A percentile compares a stretch with the other conserved stretches of the same genome.
These are phyloP conservation scores for Corylus americana DNA, from an alignment of 306 rosid genomes.

Conservation along the genomic window DNA sequence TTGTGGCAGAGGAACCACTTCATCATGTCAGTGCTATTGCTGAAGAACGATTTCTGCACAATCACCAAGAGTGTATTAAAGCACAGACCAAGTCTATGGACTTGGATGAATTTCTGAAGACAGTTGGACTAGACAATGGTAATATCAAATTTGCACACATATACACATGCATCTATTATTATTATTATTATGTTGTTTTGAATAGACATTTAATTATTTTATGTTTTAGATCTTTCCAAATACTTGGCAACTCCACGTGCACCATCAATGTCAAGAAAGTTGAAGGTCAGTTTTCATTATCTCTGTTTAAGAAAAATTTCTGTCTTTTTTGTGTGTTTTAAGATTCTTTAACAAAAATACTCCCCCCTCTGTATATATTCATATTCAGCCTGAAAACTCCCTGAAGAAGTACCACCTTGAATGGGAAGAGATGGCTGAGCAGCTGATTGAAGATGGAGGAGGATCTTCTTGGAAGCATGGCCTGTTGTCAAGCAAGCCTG, in stretches of 20 bases:
- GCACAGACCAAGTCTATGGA: conserved; percentile 33
- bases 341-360: not conserved
- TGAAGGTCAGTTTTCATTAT: conserved; percentile 37
- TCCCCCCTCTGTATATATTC: no score
- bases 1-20: conserved; percentile 30
- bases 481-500: conserved; percentile 20
- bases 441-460: conserved; percentile 34
- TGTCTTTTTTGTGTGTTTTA: not conserved
- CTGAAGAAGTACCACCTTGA: conserved; percentile 11
- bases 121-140: conserved; percentile 53
- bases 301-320: not conserved
- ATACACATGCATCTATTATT: not conserved
- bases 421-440: conserved; percentile 50
- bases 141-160: conserved; percentile 8
- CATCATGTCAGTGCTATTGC: conserved; percentile 35
- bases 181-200: not conserved
- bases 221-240: conserved; percentile 34
- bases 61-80: conserved; percentile 57
- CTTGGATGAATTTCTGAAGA: conserved; percentile 34
- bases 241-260: conserved; percentile 30
- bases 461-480: conserved; percentile 20
- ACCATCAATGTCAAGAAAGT: conserved; percentile 18
- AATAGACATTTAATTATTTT: not conserved
- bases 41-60: conserved; percentile 49
- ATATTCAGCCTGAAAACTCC: conserved; percentile 34